A percentile compares a stretch with the other conserved stretches of the same genome.
Conservation (phyloP, 2,329 filamentous ascomycete species). For the Magnaporthiopsis rhizophila region DNA sequence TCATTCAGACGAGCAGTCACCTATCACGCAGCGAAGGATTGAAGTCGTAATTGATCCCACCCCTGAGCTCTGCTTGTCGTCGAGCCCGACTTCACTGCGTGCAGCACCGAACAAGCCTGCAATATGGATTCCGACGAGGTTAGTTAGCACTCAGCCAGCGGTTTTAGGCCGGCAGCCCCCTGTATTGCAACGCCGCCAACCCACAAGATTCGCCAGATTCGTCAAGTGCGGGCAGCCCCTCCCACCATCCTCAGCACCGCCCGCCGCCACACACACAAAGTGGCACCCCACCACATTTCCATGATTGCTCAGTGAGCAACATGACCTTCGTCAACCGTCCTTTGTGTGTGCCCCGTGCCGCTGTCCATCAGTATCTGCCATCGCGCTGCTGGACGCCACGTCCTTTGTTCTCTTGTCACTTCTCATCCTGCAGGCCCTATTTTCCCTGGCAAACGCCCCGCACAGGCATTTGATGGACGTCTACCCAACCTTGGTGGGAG, state of each 20-base stretch:
- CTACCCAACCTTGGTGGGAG: not conserved
- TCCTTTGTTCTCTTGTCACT: not conserved
- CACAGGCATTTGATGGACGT: not conserved
- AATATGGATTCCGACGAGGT: conserved; percentile 1
- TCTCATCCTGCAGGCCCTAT: not conserved
- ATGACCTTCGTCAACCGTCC: not conserved
- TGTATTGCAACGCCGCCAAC: not conserved
- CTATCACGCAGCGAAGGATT: not conserved
- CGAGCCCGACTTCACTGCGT: not conserved
- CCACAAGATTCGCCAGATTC: not conserved
- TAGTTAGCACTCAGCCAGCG: not conserved
- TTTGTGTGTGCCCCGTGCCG: not conserved
- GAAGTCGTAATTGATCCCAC: not conserved
- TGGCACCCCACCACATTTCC: not conserved
- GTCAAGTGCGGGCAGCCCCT: not conserved
- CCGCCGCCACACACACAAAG: not conserved
- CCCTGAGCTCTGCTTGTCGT: not conserved
- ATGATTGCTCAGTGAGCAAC: not conserved
- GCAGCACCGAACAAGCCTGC: not conserved
- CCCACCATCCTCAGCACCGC: not conserved
- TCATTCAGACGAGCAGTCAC: not conserved
- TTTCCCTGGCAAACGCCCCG: not conserved
- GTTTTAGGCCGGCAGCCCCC: not conserved
- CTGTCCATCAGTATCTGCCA: not conserved
- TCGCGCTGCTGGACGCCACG: not conserved